A percentile compares a stretch with the other conserved stretches of the same genome.
Evolutionary conservation across 108 stramenopile genomes (phyloP).

Genomic region (Cyclotella baltica): DNA sequence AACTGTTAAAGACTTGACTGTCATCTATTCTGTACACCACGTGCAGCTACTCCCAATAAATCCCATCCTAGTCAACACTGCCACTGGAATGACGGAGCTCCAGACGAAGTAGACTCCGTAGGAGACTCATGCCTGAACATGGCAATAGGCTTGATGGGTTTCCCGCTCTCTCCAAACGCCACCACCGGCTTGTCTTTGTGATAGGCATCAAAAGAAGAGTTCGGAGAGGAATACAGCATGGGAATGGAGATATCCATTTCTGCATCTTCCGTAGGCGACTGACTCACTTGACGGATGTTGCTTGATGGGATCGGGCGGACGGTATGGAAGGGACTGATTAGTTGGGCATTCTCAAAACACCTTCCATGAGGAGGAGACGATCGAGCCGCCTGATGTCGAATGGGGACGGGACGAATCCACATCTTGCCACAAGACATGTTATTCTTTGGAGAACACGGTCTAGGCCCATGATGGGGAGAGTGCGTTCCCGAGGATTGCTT

Average conservation of each 20-base stretch:
- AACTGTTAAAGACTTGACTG: too few species aligned
- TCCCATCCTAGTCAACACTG: conserved; percentile 1
- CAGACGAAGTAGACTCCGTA: not conserved
- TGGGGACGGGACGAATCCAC: conserved; percentile 17
- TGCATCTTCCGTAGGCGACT: not conserved
- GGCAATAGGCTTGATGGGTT: conserved; percentile 16
- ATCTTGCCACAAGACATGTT: conserved; percentile 9
- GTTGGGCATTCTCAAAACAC: not conserved
- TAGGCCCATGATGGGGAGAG: conserved; percentile 16
- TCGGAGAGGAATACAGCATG: conserved; percentile 10
- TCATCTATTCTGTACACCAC: not conserved
- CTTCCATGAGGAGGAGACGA: not conserved
- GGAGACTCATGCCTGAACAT: conserved; percentile 12
- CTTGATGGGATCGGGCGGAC: not conserved
- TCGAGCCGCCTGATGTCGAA: not conserved
- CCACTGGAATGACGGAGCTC: not conserved
- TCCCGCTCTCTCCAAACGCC: conserved; percentile 21
- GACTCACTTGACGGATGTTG: conserved; percentile 7
- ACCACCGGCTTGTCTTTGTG: not conserved
- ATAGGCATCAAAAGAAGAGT: conserved; percentile 7
- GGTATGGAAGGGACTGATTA: not conserved
- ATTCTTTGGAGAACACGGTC: conserved; percentile 13
- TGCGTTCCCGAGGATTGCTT: not conserved
- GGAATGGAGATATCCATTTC: conserved; percentile 14
- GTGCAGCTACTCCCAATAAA: not conserved